Percentiles rank a stretch among this genome's conserved stretches.
These are phyloP conservation scores for Copromyces sp. DNA, from an alignment of 495 filamentous ascomycete species.

Conservation along the genomic window DNA sequence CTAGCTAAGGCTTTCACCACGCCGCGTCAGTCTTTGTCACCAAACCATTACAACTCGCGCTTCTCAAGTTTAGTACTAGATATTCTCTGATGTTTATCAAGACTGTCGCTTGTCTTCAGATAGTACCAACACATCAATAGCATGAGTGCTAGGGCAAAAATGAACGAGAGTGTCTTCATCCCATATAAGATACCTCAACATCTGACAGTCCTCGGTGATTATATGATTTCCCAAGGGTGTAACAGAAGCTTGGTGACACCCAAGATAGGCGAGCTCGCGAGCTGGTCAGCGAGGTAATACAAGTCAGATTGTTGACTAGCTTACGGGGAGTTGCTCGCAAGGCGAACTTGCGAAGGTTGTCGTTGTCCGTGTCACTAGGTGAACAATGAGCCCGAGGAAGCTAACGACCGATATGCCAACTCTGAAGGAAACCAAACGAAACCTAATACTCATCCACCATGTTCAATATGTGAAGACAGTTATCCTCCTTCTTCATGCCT, in stretches of 20 bases:
- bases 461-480: not conserved
- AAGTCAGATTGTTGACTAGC: not conserved
- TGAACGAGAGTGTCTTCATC: not conserved
- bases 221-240: not conserved
- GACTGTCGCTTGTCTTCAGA: not conserved
- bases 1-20: not conserved
- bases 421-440: not conserved
- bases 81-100: not conserved
- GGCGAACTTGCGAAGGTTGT: not conserved
- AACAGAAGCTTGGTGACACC: not conserved
- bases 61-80: not conserved
- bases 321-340: not conserved
- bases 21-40: not conserved
- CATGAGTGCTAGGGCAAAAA: not conserved
- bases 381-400: not conserved
- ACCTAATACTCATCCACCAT: not conserved
- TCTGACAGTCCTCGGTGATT: not conserved
- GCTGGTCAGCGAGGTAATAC: not conserved
- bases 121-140: not conserved
- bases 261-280: not conserved
- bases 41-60: not conserved
- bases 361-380: not conserved
- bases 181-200: not conserved
- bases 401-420: not conserved
- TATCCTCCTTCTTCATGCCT: too few species aligned